These are phyloP conservation scores for Panicum virgatum DNA, from an alignment of 202 grass and related monocot genomes.

Conservation along the genomic window DNA sequence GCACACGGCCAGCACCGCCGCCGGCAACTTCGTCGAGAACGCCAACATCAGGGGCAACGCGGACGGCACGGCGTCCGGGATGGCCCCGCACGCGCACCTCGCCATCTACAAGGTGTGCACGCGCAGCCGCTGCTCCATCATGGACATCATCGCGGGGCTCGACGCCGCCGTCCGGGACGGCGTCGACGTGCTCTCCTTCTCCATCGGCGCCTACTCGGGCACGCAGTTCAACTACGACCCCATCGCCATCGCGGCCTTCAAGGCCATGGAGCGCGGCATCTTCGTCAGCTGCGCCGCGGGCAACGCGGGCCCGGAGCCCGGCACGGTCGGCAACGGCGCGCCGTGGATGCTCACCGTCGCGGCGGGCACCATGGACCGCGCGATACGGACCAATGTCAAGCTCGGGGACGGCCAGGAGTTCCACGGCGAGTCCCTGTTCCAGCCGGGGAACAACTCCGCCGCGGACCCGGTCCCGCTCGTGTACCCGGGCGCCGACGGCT, in stretches of 20 bases:
- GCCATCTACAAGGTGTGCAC: constrained; percentile 80
- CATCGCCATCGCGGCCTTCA: constrained; percentile 73
- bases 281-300: constrained; percentile 83
- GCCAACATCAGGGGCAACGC: constrained; percentile 71
- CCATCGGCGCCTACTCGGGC: constrained; percentile 67
- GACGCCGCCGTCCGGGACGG: constrained; percentile 76
- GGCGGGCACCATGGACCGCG: constrained; percentile 66
- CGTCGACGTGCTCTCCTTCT: constrained; percentile 85
- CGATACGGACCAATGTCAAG: constrained; percentile 61
- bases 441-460: constrained; percentile 40
- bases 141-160: constrained; percentile 63
- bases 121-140: constrained; percentile 51
- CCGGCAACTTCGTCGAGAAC: constrained; percentile 72
- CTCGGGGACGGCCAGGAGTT: constrained; percentile 70
- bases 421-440: constrained; percentile 77
- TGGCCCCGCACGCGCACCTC: constrained; percentile 89
- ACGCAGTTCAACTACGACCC: constrained; percentile 72
- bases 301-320: constrained; percentile 41
- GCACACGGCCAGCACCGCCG: constrained; percentile 85
- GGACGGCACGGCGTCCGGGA: constrained; percentile 84
- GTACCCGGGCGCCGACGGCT: constrained; percentile 56
- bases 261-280: constrained; percentile 71
- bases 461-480: constrained; percentile 49
- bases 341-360: constrained; percentile 92
- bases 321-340: constrained; percentile 65